Conservation (phyloP, 306 rosid species). For the Vigna nakashimae region DNA sequence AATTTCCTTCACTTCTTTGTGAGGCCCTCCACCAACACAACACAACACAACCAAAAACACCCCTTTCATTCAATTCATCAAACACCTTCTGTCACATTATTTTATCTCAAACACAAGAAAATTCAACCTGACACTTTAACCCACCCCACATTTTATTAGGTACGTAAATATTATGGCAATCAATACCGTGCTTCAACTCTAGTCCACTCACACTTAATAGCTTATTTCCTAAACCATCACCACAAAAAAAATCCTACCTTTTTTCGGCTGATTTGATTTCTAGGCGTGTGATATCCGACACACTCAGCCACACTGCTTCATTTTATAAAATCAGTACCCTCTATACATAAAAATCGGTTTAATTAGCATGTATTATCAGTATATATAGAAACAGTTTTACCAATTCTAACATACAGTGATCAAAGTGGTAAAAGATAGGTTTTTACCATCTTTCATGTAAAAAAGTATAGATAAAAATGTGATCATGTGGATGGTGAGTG, state of each 20-base stretch:
- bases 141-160: conserved; percentile 16
- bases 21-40: conserved; percentile 76
- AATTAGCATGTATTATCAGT: neutral
- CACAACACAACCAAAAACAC: conserved; percentile 54
- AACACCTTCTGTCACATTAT: conserved; percentile 9
- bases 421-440: too few species aligned
- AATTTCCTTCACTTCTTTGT: conserved; percentile 59
- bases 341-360: neutral
- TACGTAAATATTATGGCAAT: neutral
- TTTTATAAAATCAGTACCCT: neutral
- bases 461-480: too few species aligned
- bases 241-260: neutral
- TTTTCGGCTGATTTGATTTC: neutral
- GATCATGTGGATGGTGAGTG: too few species aligned
- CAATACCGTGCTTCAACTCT: neutral
- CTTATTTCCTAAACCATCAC: neutral
- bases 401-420: too few species aligned
- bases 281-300: neutral
- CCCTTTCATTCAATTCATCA: conserved; percentile 40
- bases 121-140: conserved; percentile 15
- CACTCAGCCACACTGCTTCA: neutral
- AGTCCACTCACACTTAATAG: too few species aligned
- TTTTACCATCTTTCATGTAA: too few species aligned
- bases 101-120: neutral
- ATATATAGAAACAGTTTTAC: too few species aligned